Evolutionary conservation across 176 grass and related monocot genomes (phyloP), one percentile per base, ranked within the genome.

Genomic region (Triticum timopheevii): DNA sequence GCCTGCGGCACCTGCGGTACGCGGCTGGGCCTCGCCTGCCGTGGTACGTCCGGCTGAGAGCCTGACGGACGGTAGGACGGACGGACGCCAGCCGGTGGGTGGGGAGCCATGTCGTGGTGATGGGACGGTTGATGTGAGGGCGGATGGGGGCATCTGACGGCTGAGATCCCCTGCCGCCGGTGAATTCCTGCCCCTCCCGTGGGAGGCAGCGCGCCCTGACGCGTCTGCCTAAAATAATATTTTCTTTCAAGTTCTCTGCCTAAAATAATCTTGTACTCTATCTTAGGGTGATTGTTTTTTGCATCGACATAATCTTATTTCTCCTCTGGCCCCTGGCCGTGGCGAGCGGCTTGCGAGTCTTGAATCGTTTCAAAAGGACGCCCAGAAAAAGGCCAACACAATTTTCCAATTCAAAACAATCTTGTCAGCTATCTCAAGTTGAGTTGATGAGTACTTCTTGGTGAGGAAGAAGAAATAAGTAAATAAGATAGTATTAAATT

Each of bases 61-160:
- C 13, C 72, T 50, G 40, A 74, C 70, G 70, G 69, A n/a, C 19
- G 10, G n/a, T 5, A n/a, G 11, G 23, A 15, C 62, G 11, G 70
- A 25, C 6, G 31, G 7, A 10, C 23, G 72, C 71, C 40, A n/a
- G 39, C 72, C 23, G 72, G 42, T 75, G 5, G 15, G 49, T 17
- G 49, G 49, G 49, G 15, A 52, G 49, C 15, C 49, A 52, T 52
- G 49, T 16, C 47, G 44, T 13, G 44, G 16, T 80, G 58, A 68
- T 89, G 76, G 16, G 77, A 81, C 10, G 59, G 50, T 54, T 45
- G 19, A 15, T 27, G 10, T 22, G 65, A 82, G 10, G 71, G 62
- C 5, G 47, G 47, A 76, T 35, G n/a, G 42, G 72, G 72, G 72
- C 23, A 82, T 82, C 86, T 27, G 82, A 89, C 77, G 87, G 88